phyloP scores from a whole-genome alignment of 2,329 filamentous ascomycete species.

The Byssochlamys sp. region DNA sequence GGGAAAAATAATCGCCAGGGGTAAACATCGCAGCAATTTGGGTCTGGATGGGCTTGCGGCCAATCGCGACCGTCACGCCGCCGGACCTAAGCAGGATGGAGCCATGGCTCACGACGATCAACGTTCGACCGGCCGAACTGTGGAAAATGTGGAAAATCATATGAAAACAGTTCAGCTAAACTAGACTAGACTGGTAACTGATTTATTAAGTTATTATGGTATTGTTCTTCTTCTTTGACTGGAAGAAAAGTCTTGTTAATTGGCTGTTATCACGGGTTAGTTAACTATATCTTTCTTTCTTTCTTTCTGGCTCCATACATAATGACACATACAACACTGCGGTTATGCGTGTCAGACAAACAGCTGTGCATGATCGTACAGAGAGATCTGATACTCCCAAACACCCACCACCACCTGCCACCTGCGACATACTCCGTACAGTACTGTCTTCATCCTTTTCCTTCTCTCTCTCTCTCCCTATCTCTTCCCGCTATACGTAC shows the following conservation, averaged over 20 bases:
- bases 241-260: no score
- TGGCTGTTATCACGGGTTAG: no score
- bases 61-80: neutral
- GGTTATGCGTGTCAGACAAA: neutral
- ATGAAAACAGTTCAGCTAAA: no score
- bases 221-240: no score
- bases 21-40: neutral
- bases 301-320: no score
- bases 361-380: neutral
- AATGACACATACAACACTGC: no score
- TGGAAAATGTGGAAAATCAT: neutral
- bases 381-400: neutral
- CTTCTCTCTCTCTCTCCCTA: neutral
- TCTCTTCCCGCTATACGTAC: no score
- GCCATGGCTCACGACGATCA: neutral
- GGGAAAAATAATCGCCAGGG: neutral
- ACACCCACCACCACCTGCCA: neutral
- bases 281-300: no score
- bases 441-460: neutral
- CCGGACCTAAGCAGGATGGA: neutral
- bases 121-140: neutral
- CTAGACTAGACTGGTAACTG: no score
- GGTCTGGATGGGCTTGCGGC: neutral
- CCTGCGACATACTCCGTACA: neutral
- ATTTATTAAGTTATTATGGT: no score